A percentile compares a stretch with the other conserved stretches of the same genome.
These are phyloP conservation scores for Lichtheimia corymbifera DNA, from an alignment of 371 early-diverging fungal genomes.

Conservation along the genomic window DNA sequence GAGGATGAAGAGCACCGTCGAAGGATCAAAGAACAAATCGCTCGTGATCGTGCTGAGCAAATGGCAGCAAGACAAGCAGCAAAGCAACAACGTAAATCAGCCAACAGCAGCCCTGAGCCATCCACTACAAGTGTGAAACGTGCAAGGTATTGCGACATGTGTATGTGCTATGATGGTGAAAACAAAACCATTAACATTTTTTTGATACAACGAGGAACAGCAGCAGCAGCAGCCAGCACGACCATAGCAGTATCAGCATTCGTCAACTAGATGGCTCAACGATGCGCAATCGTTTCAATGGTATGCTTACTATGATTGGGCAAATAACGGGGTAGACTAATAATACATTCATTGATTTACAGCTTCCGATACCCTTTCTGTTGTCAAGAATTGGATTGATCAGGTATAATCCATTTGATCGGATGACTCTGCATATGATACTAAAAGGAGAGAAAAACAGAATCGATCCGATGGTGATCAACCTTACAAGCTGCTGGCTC, in stretches of 20 bases:
- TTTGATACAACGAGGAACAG: neutral
- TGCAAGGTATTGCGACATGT: neutral
- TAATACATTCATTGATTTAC: neutral
- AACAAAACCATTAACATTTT: neutral
- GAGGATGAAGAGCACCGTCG: constrained; percentile 42
- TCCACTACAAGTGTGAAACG: neutral
- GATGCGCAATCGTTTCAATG: constrained; percentile 38
- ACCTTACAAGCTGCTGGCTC: constrained; percentile 42
- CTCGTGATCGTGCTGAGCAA: constrained; percentile 43
- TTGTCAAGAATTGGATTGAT: constrained; percentile 42
- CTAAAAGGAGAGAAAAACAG: constrained; percentile 11
- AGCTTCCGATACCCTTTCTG: constrained; percentile 34
- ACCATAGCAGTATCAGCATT: constrained; percentile 36
- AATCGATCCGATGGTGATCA: constrained; percentile 39
- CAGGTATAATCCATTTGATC: constrained; percentile 15
- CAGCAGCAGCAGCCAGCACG: constrained; percentile 8
- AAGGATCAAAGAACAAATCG: constrained; percentile 46
- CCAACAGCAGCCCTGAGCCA: neutral
- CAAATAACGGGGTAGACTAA: neutral
- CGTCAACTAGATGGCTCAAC: constrained; percentile 47
- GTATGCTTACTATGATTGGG: constrained; percentile 14
- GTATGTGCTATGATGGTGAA: neutral
- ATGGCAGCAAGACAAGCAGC: constrained; percentile 22
- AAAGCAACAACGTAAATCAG: constrained; percentile 5
- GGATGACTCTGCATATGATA: too few species aligned